Evolutionary conservation across 1,139 yeast species (phyloP), one percentile per base, ranked within the genome.

Genomic region (Meyerozyma smithsonii): DNA sequence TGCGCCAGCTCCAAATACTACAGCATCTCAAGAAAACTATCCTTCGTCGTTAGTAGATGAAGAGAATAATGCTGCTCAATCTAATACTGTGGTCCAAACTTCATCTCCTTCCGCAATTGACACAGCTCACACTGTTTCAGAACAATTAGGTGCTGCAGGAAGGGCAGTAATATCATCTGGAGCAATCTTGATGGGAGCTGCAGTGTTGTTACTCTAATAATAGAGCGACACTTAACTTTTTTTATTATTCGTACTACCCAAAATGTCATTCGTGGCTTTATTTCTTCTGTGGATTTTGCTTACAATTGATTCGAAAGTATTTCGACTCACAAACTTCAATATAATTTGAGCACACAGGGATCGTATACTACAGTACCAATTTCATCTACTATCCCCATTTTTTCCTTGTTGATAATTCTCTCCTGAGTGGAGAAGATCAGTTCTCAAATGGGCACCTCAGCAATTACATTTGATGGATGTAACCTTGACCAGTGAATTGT

Each of bases 361-460:
- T 80, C 4, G 71, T 82, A 4, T 64, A 70, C 12, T 77, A 73
- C 36, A 73, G 90, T 0, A 73, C 87, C 17, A 75, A 73, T 39
- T 74, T 85, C 1, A n/a, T n/a, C n/a, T n/a, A n/a, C n/a, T n/a
- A n/a, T n/a, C n/a, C n/a, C n/a, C n/a, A n/a, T 58, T 76, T 62
- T 67, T 88, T 61, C 38, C 66, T 54, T 64, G 86, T 76, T 51
- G 80, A 1, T 62, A 58, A 36, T 48, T 67, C 3, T 59, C 72
- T 0, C 50, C 55, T 1, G 62, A 56, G 15, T 72, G 75, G 68
- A 58, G 58, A 36, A 52, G 56, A 20, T 57, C 49, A 35, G 60
- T 72, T 7, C 60, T 73, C 36, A 59, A 58, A 25, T 73, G 78
- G 78, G 64, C 73, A 46, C 56, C 69, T 35, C 48, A 51, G 15